Base-by-base conservation (phyloP, 2,329 filamentous ascomycete genomes). In the Aspergillus thermomutatus region DNA sequence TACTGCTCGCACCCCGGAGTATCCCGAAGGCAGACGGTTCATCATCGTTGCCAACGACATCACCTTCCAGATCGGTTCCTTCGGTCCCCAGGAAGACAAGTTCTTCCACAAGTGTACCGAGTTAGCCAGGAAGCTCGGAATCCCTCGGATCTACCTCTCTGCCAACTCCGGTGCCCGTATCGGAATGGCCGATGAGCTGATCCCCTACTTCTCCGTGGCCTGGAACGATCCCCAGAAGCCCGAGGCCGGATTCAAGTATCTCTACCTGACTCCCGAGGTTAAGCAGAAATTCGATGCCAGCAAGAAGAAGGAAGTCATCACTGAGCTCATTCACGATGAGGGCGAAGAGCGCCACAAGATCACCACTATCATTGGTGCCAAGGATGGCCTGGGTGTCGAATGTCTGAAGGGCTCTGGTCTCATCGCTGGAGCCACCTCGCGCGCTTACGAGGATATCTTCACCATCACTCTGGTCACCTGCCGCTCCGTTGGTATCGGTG, bases 41-140 rank as follows among this genome's bases (percentile, higher is more conserved):
- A 87, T 99, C 72, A 91, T 99, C 63, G 88, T 99, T 61, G 92
- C 94, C 83, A 99, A 99, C 83, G 94, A 99, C 72, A 99, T 99
- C 75, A 99, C 94, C 19, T 97, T 91, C 84, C 95, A 95, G 83
- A 99, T 97, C 74, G 94, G 94, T 70, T 96, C 91, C 1, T 99
- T 99, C 74, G 94, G 94, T 52, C 94, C 94, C 43, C 88, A 89
- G 78, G 94, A 99, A 80, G 94, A 99, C 77, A 89, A 90, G 68
- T 99, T 96, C 86, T 99, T 99, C 87, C 84, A 95, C 83, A 97
- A 97, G 83, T 99, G 94, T 80, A 97, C 94, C 9, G 92, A 99
- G 77, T 83, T 97, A 64, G 94, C 94, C 60, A 88, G 92, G 68
- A 93, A 91, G 81, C 82, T 97, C 60, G 94, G 94, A 41, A 96